Conservation (phyloP, 306 rosid species). For the Rosa lucieae region DNA sequence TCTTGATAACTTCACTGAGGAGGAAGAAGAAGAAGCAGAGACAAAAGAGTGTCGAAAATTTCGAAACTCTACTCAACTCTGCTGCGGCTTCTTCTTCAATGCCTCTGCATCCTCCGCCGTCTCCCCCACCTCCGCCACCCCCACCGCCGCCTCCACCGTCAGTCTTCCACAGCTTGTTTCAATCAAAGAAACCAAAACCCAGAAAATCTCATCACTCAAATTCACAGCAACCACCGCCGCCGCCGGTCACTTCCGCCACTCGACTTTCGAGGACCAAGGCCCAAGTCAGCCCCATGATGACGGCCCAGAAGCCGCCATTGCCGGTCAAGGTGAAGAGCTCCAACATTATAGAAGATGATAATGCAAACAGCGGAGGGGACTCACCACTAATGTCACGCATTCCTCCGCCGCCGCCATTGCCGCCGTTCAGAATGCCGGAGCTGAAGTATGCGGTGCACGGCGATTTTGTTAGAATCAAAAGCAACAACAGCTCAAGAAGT, state of each 20-base stretch:
- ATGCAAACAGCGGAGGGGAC: conserved; percentile 37
- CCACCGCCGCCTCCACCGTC: conserved; percentile 46
- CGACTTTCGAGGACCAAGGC: conserved; percentile 27
- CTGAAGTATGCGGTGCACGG: conserved; percentile 62
- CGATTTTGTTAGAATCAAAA: conserved; percentile 65
- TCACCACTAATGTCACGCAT: conserved; percentile 53
- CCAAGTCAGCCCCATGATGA: conserved; percentile 29
- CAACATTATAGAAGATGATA: conserved; percentile 28
- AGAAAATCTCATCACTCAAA: conserved; percentile 33
- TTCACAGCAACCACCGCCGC: conserved; percentile 22
- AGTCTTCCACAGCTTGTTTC: conserved; percentile 43
- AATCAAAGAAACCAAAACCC: conserved; percentile 50
- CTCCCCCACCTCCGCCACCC: conserved; percentile 39
- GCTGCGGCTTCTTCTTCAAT: conserved; percentile 24
- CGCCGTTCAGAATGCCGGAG: conserved; percentile 57
- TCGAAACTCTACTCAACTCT: conserved; percentile 39
- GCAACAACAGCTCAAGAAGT: conserved; percentile 58
- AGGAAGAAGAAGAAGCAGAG: conserved; percentile 66
- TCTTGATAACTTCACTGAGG: conserved; percentile 39
- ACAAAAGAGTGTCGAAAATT: conserved; percentile 56
- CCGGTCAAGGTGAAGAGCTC: conserved; percentile 32
- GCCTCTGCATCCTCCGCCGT: conserved; percentile 30
- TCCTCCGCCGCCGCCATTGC: conserved; percentile 67
- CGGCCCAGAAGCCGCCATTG: conserved; percentile 21
- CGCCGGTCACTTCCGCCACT: not conserved